Conservation (phyloP, 345 rosid species). For the Zanthoxylum bungeanum region DNA sequence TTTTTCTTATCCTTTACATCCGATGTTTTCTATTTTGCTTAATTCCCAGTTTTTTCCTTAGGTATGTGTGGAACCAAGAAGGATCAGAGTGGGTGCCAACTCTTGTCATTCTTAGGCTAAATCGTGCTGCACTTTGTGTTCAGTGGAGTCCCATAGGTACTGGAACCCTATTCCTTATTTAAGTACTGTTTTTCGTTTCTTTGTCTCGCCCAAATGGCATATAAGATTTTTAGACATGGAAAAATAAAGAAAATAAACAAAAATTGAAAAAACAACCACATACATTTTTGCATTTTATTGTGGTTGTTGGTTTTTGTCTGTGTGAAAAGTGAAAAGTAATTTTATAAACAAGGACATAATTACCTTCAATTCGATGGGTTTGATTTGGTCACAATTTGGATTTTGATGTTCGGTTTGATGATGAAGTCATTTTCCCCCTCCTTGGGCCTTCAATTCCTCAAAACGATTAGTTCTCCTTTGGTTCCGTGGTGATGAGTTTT, state of each 20-base stretch:
- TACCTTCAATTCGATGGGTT: too few species aligned
- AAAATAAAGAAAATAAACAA: not conserved
- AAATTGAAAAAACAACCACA: not conserved
- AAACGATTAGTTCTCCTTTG: too few species aligned
- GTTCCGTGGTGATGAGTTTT: too few species aligned
- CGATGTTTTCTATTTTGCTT: conserved; percentile 11
- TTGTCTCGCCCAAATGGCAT: not conserved
- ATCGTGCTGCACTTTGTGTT: conserved; percentile 96
- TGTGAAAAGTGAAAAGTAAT: too few species aligned
- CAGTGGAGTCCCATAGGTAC: conserved; percentile 97
- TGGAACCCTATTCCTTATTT: conserved; percentile 1
- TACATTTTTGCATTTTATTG: not conserved
- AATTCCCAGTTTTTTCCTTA: conserved; percentile 25
- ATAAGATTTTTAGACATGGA: not conserved
- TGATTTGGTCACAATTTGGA: too few species aligned
- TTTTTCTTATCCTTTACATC: not conserved
- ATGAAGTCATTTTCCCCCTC: too few species aligned
- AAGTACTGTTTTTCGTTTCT: conserved; percentile 3
- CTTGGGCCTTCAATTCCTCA: too few species aligned
- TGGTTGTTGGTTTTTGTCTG: not conserved
- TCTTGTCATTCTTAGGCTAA: conserved; percentile 94
- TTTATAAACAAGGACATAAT: too few species aligned
- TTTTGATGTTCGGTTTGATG: too few species aligned
- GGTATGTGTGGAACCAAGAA: conserved; percentile 93
- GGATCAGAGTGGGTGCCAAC: conserved; percentile 93